Conservation (phyloP, 306 rosid species). For the Cicer judaicum region DNA sequence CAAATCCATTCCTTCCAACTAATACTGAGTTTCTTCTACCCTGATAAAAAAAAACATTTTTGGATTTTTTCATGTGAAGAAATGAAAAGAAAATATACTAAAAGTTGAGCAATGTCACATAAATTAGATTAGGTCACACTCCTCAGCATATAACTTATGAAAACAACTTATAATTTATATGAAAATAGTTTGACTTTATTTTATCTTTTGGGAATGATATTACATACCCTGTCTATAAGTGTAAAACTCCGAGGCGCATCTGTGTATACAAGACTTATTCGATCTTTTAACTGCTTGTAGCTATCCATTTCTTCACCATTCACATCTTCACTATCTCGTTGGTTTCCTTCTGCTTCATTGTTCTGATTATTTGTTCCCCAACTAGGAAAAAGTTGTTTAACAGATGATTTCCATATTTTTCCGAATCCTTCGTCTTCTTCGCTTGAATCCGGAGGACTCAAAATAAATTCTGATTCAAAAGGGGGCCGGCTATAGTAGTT, state of each 20-base stretch:
- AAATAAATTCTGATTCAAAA: constrained; percentile 53
- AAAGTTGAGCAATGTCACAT: background rate
- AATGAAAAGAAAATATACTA: background rate
- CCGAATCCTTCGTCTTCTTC: constrained; percentile 44
- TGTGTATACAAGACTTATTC: constrained; percentile 69
- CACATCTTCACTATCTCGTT: constrained; percentile 47
- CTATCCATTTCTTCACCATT: constrained; percentile 68
- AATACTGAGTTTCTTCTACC: constrained; percentile 87
- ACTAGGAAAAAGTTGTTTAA: constrained; percentile 43
- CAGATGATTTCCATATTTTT: constrained; percentile 50
- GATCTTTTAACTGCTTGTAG: constrained; percentile 63
- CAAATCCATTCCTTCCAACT: constrained; percentile 77
- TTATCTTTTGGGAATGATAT: background rate
- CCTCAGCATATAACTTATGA: background rate
- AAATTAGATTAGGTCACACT: background rate
- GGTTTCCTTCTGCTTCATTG: constrained; percentile 46
- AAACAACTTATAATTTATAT: background rate
- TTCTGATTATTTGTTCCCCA: constrained; percentile 48
- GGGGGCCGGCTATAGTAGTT: constrained; percentile 57
- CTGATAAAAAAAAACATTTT: constrained; percentile 47
- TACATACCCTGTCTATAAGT: constrained; percentile 76
- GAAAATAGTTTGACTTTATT: background rate
- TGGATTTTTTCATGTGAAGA: background rate
- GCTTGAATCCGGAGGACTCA: constrained; percentile 61
- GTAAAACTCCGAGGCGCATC: constrained; percentile 73